phyloP scores from a whole-genome alignment of 345 rosid genomes.

The Noccaea caerulescens region DNA sequence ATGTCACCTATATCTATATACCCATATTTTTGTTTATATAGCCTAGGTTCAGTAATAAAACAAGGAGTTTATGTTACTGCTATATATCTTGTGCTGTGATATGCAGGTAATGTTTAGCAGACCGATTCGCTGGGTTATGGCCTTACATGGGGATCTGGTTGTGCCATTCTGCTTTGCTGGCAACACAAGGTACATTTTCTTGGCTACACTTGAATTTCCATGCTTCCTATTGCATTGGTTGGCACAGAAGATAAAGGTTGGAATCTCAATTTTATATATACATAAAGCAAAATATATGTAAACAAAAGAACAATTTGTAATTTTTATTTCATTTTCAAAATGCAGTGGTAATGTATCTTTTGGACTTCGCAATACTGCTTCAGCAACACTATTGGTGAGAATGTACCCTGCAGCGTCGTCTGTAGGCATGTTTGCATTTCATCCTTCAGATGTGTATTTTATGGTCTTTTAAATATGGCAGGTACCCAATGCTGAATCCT shows the following conservation, averaged over 20 bases:
- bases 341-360: conserved; percentile 81
- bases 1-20: conserved; percentile 27
- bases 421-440: conserved; percentile 14
- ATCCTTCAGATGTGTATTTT: conserved; percentile 35
- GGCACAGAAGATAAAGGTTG: conserved; percentile 5
- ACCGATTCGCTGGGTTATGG: conserved; percentile 96
- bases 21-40: conserved; percentile 1
- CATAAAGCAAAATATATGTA: background rate
- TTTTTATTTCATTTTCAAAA: conserved; percentile 30
- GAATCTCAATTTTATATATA: background rate
- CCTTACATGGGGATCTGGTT: conserved; percentile 79
- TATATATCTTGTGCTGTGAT: conserved; percentile 35
- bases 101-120: conserved; percentile 84
- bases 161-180: conserved; percentile 92
- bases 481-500: conserved; percentile 82
- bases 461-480: conserved; percentile 43
- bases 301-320: background rate
- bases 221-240: conserved; percentile 20
- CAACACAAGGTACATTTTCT: conserved; percentile 61
- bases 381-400: conserved; percentile 68
- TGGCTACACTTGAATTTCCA: conserved; percentile 28
- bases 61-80: conserved; percentile 8
- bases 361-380: conserved; percentile 87
- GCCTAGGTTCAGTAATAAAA: conserved; percentile 7
- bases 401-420: conserved; percentile 19